Base-by-base conservation (phyloP, 371 early-diverging fungal species). In the Mucor plumbeus region DNA sequence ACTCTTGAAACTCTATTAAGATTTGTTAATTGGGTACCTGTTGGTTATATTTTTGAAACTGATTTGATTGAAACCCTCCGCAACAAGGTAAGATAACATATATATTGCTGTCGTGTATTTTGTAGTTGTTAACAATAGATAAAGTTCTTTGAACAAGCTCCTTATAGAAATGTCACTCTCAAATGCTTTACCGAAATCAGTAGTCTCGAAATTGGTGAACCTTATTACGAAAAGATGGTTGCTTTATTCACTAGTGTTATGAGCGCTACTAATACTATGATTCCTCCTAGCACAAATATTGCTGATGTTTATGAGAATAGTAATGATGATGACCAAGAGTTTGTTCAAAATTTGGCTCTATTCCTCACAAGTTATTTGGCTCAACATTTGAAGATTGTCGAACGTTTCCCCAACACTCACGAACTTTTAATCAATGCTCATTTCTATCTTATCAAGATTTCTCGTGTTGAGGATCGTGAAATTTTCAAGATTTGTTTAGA, bases 401-500 rank as follows among this genome's bases (percentile, higher is more conserved):
- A 95, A 73, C 74, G 75, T 59, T 78, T 77, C 54, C 79, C 80
- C 35, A 83, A 69, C 40, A 88, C 87, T 54, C 83, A 85, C 3
- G 92, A 94, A 7, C 70, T 83, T 19, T 77, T 97, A n/a, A 62
- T 94, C 43, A 85, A 84, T 59, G 97, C 93, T 21, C 98, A 98
- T 75, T 86, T 83, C 59, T 98, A 96, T 70, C 80, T 99, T 39
- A 84, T 98, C 69, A 87, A 89, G 61, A 94, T 98, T 41, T 95
- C 98, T 4, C 84, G 85, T 54, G 95, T 98, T 13, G 90, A 95
- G 53, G 99, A 98, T 72, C 91, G 97, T 54, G 99, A 99, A 75
- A 85, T 98, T 43, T 98, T 98, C 90, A 98, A 98, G 87, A 92
- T 95, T 53, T 97, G 97, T 74, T 81, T 99, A 55, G 99, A 98